A percentile compares a stretch with the other conserved stretches of the same genome.
Evolutionary conservation across 2,329 filamentous ascomycete genomes (phyloP).

Genomic region (Epichloe scottii): DNA sequence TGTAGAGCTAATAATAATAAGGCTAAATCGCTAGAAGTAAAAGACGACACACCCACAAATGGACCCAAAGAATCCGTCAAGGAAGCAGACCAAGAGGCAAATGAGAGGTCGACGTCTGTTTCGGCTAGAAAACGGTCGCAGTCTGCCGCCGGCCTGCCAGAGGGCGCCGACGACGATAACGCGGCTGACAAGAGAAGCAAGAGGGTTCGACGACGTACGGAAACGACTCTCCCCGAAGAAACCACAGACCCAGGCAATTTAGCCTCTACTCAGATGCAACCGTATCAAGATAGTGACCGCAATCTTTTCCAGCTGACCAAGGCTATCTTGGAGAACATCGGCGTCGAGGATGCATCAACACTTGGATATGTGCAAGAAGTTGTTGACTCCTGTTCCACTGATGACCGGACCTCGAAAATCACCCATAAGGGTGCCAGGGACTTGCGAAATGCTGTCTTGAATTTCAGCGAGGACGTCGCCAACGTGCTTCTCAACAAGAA

Average conservation of each 20-base stretch:
- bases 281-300: conserved; percentile 43
- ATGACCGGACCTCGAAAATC: conserved; percentile 37
- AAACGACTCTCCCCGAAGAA: conserved; percentile 42
- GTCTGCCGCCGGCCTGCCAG: conserved; percentile 45
- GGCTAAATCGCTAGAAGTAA: conserved; percentile 5
- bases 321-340: conserved; percentile 41
- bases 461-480: conserved; percentile 41
- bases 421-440: conserved; percentile 34
- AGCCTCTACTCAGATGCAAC: conserved; percentile 42
- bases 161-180: conserved; percentile 43
- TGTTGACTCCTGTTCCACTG: conserved; percentile 37
- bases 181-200: conserved; percentile 51
- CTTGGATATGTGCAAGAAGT: conserved; percentile 35
- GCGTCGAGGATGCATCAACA: conserved; percentile 35
- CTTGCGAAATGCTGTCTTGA: conserved; percentile 33
- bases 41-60: conserved; percentile 14
- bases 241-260: conserved; percentile 37
- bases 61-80: conserved; percentile 15
- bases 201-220: conserved; percentile 39
- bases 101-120: conserved; percentile 25
- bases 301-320: conserved; percentile 43
- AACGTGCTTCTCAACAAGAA: conserved; percentile 41
- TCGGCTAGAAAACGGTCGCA: conserved; percentile 48
- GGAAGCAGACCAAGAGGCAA: conserved; percentile 17
- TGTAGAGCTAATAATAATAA: neutral